Evolutionary conservation across 2,329 filamentous ascomycete species (phyloP).

Genomic region (Phialophora expanda): DNA sequence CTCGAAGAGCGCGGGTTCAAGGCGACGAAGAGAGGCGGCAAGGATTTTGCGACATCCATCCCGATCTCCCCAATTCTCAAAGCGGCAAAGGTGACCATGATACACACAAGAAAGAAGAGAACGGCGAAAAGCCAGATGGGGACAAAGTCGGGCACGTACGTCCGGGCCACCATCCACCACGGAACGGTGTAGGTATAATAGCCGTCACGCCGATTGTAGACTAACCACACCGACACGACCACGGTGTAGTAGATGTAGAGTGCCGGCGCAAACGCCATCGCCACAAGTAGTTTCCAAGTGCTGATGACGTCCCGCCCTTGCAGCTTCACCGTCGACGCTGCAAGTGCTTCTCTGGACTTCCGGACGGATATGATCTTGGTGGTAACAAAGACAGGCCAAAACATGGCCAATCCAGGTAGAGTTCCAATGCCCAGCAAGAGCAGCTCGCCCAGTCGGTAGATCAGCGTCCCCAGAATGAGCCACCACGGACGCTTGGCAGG

Average conservation of each 20-base stretch:
- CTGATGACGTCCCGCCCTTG: constrained; percentile 88
- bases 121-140: constrained; percentile 78
- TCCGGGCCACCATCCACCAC: constrained; percentile 71
- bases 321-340: constrained; percentile 85
- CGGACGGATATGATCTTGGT: constrained; percentile 80
- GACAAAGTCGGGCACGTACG: constrained; percentile 74
- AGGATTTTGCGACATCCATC: constrained; percentile 97
- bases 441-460: constrained; percentile 82
- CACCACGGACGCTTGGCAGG: constrained; percentile 75
- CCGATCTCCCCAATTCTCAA: constrained; percentile 96
- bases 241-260: constrained; percentile 82
- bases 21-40: constrained; percentile 83
- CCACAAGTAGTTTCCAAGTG: constrained; percentile 92
- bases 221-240: constrained; percentile 75
- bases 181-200: constrained; percentile 78
- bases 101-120: constrained; percentile 79
- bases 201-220: constrained; percentile 82
- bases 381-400: constrained; percentile 84
- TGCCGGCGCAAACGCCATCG: constrained; percentile 78
- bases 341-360: constrained; percentile 82
- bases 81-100: constrained; percentile 86
- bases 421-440: constrained; percentile 77
- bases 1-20: constrained; percentile 84
- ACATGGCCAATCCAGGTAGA: constrained; percentile 83
- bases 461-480: constrained; percentile 74